These are phyloP conservation scores for Aspergillus luchuensis DNA, from an alignment of 2,329 filamentous ascomycete species.

Conservation along the genomic window DNA sequence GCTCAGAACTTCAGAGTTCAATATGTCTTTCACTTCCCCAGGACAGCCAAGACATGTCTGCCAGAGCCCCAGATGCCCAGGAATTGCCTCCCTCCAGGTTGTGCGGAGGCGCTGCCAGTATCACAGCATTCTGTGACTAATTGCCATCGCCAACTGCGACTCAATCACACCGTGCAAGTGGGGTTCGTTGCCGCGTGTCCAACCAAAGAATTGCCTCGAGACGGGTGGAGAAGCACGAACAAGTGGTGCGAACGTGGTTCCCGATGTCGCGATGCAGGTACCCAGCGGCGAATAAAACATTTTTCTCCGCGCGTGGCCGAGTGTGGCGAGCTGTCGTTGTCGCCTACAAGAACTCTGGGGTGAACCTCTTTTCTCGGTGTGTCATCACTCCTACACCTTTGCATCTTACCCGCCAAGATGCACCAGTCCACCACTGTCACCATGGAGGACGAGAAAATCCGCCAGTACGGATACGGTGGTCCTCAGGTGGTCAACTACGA, in stretches of 20 bases:
- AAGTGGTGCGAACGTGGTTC: constrained; percentile 7
- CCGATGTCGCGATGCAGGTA: constrained; percentile 11
- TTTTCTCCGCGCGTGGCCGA: constrained; percentile 1
- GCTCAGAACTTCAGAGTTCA: not conserved
- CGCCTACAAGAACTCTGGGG: not conserved
- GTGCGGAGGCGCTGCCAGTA: not conserved
- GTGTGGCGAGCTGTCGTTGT: constrained; percentile 5
- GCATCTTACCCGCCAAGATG: constrained; percentile 3
- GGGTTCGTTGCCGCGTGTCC: not conserved
- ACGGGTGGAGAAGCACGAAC: not conserved
- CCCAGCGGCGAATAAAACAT: constrained; percentile 2
- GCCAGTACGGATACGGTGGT: constrained; percentile 1
- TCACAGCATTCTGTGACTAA: constrained; percentile 7
- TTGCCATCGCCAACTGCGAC: not conserved
- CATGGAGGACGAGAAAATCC: constrained; percentile 8
- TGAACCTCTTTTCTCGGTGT: not conserved
- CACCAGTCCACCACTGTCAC: constrained; percentile 1
- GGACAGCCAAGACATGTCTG: constrained; percentile 12
- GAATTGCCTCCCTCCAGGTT: not conserved
- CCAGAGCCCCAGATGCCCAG: not conserved
- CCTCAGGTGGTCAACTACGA: constrained; percentile 7
- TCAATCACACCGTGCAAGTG: not conserved
- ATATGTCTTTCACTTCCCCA: not conserved
- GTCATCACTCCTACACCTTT: not conserved
- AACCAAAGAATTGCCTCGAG: constrained; percentile 1